Percentiles rank a stretch among this genome's conserved stretches.
These are phyloP conservation scores for Xylaria flabelliformis DNA, from an alignment of 495 filamentous ascomycete genomes.

Conservation along the genomic window DNA sequence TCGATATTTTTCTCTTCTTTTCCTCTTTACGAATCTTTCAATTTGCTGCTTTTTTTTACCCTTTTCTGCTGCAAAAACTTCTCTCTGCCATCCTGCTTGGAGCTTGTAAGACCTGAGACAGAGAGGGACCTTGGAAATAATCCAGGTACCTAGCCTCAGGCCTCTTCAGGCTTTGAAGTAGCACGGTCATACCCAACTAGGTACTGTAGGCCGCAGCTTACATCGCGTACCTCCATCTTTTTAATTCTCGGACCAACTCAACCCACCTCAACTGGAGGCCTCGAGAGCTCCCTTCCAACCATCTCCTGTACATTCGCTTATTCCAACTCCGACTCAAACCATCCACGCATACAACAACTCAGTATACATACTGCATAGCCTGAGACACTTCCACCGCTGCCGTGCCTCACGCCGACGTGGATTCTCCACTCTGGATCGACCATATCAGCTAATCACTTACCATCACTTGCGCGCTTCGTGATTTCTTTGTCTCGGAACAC, in stretches of 20 bases:
- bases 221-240: conserved; percentile 9
- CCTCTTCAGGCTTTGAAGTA: not conserved
- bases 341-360: not conserved
- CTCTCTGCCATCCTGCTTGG: not conserved
- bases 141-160: not conserved
- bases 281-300: not conserved
- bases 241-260: conserved; percentile 3
- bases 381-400: conserved; percentile 2
- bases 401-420: conserved; percentile 9
- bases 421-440: conserved; percentile 9
- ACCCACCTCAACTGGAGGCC: conserved; percentile 12
- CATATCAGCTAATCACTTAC: conserved; percentile 7
- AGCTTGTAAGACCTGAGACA: not conserved
- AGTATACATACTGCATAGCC: not conserved
- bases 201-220: not conserved
- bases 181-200: not conserved
- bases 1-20: not conserved
- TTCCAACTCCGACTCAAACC: not conserved
- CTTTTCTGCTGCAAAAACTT: not conserved
- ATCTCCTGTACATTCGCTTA: conserved; percentile 14
- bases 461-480: not conserved
- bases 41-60: not conserved
- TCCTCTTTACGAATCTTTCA: not conserved
- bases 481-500: conserved; percentile 15
- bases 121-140: not conserved